Evolutionary conservation across 2,329 filamentous ascomycete species (phyloP), one percentile per base, ranked within the genome.

Genomic region (Colletotrichum somersetense): DNA sequence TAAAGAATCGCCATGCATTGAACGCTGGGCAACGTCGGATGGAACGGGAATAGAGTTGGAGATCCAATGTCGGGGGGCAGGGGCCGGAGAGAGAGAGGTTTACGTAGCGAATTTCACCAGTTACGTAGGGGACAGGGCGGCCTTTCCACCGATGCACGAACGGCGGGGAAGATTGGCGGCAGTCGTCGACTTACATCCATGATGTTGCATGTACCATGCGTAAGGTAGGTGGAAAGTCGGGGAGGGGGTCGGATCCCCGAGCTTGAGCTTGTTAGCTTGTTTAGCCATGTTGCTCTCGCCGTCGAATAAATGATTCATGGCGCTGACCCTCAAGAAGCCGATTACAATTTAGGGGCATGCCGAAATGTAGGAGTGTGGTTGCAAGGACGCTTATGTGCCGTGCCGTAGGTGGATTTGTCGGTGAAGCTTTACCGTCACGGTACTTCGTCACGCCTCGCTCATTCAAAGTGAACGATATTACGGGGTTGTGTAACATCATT

Each of bases 51-150:
- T 46, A 55, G 26, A 35, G 18, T 63, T 53, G 57, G 50, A 20
- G 30, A 52, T 52, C 46, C 64, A 35, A 42, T 38, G 65, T 53
- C 44, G 42, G 30, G 65, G 20, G 52, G 62, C 64, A 46, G 56
- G 38, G 46, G 42, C 18, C 11, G 56, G 53, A 68, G 65, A 42
- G 4, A 55, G 52, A 35, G 53, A 44, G 30, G 20, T 66, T 73
- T 55, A 71, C 66, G 67, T 71, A 70, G 67, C 56, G 33, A 56
- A 61, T 71, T 58, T 35, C 55, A 58, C 61, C 67, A 62, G 48
- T 52, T 62, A 64, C 55, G 69, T 69, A 72, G 69, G 38, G 53
- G 69, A 52, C 35, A 30, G 69, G 55, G 63, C 66, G 59, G 46
- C 8, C 59, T 48, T 53, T 63, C 69, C 59, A 72, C 58, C 44